Evolutionary conservation across 2,329 filamentous ascomycete genomes (phyloP).

Genomic region (Aschersonia sp.): DNA sequence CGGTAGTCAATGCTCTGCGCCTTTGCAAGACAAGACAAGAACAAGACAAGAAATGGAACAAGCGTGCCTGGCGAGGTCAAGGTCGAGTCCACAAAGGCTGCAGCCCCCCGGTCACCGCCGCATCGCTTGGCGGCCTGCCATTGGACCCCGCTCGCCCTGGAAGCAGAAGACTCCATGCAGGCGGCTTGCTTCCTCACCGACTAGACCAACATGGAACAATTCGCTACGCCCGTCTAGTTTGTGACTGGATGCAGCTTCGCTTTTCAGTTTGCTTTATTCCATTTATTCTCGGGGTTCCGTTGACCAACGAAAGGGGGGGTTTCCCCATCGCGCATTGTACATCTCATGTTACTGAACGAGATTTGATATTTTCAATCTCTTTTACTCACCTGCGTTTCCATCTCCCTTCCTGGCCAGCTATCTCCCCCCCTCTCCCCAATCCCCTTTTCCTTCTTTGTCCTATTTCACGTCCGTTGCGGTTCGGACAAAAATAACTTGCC

Average conservation of each 20-base stretch:
- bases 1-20: background rate
- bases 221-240: background rate
- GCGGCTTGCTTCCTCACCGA: conserved; percentile 6
- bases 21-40: background rate
- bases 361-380: background rate
- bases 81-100: background rate
- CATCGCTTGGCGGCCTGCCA: background rate
- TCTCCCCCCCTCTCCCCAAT: background rate
- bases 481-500: no score
- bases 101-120: conserved; percentile 4
- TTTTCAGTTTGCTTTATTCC: background rate
- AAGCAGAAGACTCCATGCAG: background rate
- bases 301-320: background rate
- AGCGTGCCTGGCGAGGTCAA: background rate
- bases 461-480: background rate
- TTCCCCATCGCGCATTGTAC: no score
- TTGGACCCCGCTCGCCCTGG: background rate
- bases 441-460: background rate
- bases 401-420: background rate
- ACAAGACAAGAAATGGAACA: background rate
- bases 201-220: conserved; percentile 6
- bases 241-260: background rate
- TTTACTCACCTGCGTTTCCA: background rate
- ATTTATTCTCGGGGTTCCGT: background rate
- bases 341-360: background rate